Base-by-base conservation (phyloP, 805 yeast species). In the Peterozyma xylosa region DNA sequence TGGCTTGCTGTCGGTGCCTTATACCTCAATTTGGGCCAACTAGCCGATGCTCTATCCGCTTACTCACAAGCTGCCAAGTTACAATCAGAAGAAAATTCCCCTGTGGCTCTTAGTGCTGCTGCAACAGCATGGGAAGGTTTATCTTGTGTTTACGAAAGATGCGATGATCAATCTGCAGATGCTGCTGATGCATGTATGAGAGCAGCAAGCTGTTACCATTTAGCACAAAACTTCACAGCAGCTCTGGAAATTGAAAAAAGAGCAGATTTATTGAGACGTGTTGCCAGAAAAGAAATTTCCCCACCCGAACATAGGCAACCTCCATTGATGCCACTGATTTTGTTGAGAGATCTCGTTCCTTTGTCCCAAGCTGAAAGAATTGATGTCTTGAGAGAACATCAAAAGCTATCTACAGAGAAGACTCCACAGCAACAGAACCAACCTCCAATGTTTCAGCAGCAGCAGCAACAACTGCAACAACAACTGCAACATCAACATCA, bases 41-140 rank as follows among this genome's bases (percentile, higher is more conserved):
- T 81, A 18, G 74, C 79, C 3, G 87, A 81, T 53, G 80, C 87
- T 0, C 62, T 81, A 41, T 78, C 81, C 5, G 86, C 86, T 2
- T 81, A 77, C 53, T 74, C 84, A 0, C 84, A 80, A 55, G 86
- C 84, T 2, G 69, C 80, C 15, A 64, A 78, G 38, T 55, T 78
- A 10, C 73, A 72, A 49, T 62, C 66, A 36, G 76, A 73, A 40
- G 77, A 72, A 1, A 39, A 14, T 16, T 18, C 35, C 5, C 68
- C 71, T 1, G 48, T 56, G 27, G 57, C 59, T 9, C 39, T 58
- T 18, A 21, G 27, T 21, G 58, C 65, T 3, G 65, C 73, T 5
- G 83, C 80, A 2, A 65, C 77, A 11, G 82, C 83, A 1, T 79
- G 85, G 85, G 82, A 78, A 52, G 84, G 84, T 1, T 56, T 79